Evolutionary conservation across 2,329 filamentous ascomycete genomes (phyloP), one percentile per base, ranked within the genome.

Genomic region (Lasiodiplodia theobromae): DNA sequence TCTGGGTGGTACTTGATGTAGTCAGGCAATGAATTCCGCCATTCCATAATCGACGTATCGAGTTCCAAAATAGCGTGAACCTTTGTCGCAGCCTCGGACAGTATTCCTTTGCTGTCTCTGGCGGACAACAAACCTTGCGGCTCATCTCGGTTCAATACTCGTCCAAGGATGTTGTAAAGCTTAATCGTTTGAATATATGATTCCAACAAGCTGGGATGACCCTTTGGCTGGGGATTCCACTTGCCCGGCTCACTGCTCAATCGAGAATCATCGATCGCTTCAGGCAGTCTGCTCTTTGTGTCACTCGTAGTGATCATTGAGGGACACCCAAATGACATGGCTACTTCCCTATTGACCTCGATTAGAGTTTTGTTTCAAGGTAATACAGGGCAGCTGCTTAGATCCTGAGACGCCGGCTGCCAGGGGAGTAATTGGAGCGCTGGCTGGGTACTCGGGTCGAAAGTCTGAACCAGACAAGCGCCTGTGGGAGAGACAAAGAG

Each of bases 301-400:
- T 52, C 49, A 21, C 49, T 23, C 2, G 49, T 28, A 1, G 49
- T n/a, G 49, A 52, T 8, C n/a, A 52, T 52, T 12, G 49, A 52
- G 21, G 49, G 49, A 52, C 49, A 52, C 7, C 49, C 49, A 52
- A 52, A 52, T 8, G 49, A 52, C 49, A 52, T 52, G 18, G 49
- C 49, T 12, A 52, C 49, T 52, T 52, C 49, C 21, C 49, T 52
- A 10, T 23, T 12, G 49, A 28, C 1, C 21, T 5, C n/a, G 12
- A 21, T 52, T 2, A 52, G 49, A 52, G 21, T 34, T 10, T 34
- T 7, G 1, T 34, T 7, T 10, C 31, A 34, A 34, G 8, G 2
- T 10, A 34, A 34, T 10, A 0, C 8, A 3, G 31, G 31, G 8
- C 8, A 34, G 8, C 31, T 34, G 31, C 7, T 2, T 31, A 10